Conservation (phyloP, 2,329 filamentous ascomycete species). For the Ramularia collo-cygni region DNA sequence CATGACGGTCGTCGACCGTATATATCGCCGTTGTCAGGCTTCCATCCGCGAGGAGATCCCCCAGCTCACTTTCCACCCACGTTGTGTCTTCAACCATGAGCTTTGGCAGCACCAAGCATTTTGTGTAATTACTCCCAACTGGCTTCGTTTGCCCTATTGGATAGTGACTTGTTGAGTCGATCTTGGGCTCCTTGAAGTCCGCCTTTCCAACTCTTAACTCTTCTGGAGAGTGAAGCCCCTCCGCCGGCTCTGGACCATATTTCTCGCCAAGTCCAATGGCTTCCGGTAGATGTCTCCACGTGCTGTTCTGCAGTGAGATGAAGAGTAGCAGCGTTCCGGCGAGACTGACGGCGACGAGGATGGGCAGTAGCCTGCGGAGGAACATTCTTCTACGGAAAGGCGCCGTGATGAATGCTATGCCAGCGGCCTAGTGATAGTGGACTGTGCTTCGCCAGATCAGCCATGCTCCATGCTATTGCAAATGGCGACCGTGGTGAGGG, state of each 20-base stretch:
- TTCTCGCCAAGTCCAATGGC: conserved; percentile 36
- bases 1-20: conserved; percentile 43
- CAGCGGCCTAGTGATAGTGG: too few relatives aligned
- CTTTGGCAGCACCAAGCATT: conserved; percentile 48
- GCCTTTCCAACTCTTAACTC: conserved; percentile 15
- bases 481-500: too few relatives aligned
- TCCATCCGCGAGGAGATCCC: conserved; percentile 31
- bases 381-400: conserved; percentile 22
- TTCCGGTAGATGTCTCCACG: conserved; percentile 36
- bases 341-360: conserved; percentile 20
- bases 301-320: conserved; percentile 30
- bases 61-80: conserved; percentile 50
- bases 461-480: too few relatives aligned
- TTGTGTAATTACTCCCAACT: conserved; percentile 45
- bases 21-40: conserved; percentile 42
- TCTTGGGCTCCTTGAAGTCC: conserved; percentile 23
- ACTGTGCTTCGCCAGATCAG: too few relatives aligned
- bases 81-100: conserved; percentile 45
- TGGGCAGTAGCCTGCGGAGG: conserved; percentile 21
- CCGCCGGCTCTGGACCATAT: conserved; percentile 15
- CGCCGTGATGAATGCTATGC: conserved; percentile 14
- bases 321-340: conserved; percentile 29
- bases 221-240: conserved; percentile 17
- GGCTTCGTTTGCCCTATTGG: conserved; percentile 35
- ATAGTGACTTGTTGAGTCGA: conserved; percentile 23